A percentile compares a stretch with the other conserved stretches of the same genome.
phyloP scores from a whole-genome alignment of 2,329 filamentous ascomycete species.

The Fusarium torulosum region DNA sequence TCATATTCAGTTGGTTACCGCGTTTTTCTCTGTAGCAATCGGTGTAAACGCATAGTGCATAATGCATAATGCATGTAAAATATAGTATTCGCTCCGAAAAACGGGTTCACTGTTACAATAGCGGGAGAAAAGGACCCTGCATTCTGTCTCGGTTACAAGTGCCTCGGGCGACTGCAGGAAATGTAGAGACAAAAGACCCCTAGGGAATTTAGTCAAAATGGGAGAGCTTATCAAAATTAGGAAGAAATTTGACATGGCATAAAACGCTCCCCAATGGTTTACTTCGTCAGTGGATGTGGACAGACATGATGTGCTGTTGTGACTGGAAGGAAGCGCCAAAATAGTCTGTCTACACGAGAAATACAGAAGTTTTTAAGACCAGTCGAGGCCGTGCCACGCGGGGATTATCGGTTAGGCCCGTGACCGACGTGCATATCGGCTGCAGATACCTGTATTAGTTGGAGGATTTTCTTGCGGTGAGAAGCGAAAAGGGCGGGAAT shows the following conservation, averaged over 20 bases:
- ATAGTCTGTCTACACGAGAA: neutral
- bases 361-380: constrained; percentile 4
- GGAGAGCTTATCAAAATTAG: neutral
- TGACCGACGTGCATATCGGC: constrained; percentile 29
- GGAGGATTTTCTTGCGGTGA: constrained; percentile 33
- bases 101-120: neutral
- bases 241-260: constrained; percentile 19
- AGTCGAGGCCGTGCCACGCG: constrained; percentile 20
- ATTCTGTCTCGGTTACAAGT: constrained; percentile 23
- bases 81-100: neutral
- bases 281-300: neutral
- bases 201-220: neutral
- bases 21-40: neutral
- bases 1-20: neutral
- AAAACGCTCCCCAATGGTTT: neutral
- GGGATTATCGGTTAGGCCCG: constrained; percentile 24
- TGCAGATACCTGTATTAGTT: constrained; percentile 21
- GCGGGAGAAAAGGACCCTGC: constrained; percentile 10
- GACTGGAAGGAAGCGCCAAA: constrained; percentile 2
- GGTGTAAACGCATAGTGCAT: neutral
- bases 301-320: neutral
- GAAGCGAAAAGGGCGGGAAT: constrained; percentile 1
- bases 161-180: constrained; percentile 6
- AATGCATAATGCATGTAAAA: neutral
- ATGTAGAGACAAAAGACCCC: neutral